Percentiles rank a stretch among this genome's conserved stretches.
These are phyloP conservation scores for Mucor mucedo DNA, from an alignment of 371 early-diverging fungal species.

Conservation along the genomic window DNA sequence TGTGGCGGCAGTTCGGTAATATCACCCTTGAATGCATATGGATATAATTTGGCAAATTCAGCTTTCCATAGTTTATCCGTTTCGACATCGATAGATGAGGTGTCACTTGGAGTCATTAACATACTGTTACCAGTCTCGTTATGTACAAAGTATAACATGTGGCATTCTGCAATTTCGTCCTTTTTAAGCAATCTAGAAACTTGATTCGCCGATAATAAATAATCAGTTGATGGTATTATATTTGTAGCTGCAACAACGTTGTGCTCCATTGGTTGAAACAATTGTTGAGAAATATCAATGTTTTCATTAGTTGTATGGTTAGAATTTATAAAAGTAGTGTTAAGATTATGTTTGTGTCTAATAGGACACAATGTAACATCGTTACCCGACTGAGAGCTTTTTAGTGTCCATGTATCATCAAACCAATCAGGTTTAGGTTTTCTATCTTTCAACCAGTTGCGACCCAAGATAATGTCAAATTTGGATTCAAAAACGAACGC, in stretches of 20 bases:
- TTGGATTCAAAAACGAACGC: conserved; percentile 13
- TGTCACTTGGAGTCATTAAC: too few relatives aligned
- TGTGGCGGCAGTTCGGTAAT: too few relatives aligned
- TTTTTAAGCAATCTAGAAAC: too few relatives aligned
- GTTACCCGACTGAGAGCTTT: neutral
- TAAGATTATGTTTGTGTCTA: neutral
- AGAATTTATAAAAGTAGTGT: neutral
- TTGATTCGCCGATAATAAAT: too few relatives aligned
- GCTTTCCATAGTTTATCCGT: neutral
- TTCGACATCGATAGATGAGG: neutral
- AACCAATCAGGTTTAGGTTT: conserved; percentile 11
- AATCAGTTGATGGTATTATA: too few relatives aligned
- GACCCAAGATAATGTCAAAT: conserved; percentile 13
- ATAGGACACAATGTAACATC: neutral
- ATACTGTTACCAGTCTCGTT: too few relatives aligned
- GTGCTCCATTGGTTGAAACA: too few relatives aligned
- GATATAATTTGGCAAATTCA: conserved; percentile 4
- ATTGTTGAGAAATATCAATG: too few relatives aligned
- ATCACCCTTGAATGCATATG: neutral
- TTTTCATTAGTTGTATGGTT: too few relatives aligned
- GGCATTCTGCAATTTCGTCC: too few relatives aligned
- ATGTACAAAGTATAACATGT: too few relatives aligned
- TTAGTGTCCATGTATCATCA: conserved; percentile 2
- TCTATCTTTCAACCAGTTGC: conserved; percentile 9
- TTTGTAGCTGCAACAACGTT: too few relatives aligned